Base-by-base conservation (phyloP, 768 basidiomycete genomes). In the Rhodosporidiobolus sp. region DNA sequence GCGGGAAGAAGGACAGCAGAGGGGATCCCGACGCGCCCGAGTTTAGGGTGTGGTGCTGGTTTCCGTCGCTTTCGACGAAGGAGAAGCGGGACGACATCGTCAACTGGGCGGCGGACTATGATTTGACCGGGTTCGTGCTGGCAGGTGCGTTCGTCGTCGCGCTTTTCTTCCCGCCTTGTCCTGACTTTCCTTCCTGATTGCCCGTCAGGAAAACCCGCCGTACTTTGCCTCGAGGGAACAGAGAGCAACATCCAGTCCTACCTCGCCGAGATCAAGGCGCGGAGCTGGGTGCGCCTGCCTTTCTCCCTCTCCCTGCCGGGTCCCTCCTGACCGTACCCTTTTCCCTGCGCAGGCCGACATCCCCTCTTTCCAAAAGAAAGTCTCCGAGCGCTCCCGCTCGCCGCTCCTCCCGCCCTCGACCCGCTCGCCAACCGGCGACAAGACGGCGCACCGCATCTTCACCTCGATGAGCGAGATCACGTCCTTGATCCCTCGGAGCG, bases 361-460 rank as follows among this genome's bases (percentile, higher is more conserved):
- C n/a, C 83, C 83, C 0, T 78, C 80, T 0, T 80, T 80, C 63
- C 83, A 83, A 68, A 82, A 82, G 70, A 83, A 82, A 78, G 79
- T 83, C 22, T 79, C 81, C 2, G 82, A 83, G 70, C 78, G 82
- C 38, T 77, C 79, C 46, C 81, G 82, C 4, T 71, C 50, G 0
- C 67, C 65, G 3, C 61, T 76, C 59, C 59, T 52, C 22, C 26
- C 57, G 5, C 34, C 50, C 0, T 14, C 7, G 5, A 3, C 32
- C 22, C 48, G 48, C 1, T 26, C 32, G 8, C 16, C 61, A 5
- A 4, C 61, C 38, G 30, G 28, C 55, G 62, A 67, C 61, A 56
- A 56, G 34, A 59, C 71, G 0, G 4, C 20, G 0, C 49, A 50
- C 30, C 78, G 82, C 10, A 70, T 76, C 19, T 82, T 83, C 69